Conservation (phyloP, 169 alveolate genomes). For the Plasmodium vivax region DNA sequence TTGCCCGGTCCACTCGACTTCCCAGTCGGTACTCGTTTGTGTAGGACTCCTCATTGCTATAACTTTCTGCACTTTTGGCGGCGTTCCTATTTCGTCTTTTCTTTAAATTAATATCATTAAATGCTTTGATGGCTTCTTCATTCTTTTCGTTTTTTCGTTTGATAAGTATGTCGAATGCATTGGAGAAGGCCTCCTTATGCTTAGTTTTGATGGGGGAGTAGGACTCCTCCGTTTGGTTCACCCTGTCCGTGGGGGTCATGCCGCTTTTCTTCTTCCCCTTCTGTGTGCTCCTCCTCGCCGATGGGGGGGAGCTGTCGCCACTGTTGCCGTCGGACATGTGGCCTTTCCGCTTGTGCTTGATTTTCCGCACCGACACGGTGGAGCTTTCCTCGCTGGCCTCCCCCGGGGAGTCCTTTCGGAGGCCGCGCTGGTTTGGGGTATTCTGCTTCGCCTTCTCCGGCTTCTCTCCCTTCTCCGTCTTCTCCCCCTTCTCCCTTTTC, state of each 20-base stretch:
- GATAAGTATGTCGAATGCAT: slow-evolving; percentile 37
- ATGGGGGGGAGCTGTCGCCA: background rate
- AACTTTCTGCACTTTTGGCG: background rate
- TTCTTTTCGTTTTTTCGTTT: slow-evolving; percentile 54
- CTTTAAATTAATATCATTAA: slow-evolving; percentile 32
- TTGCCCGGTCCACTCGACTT: background rate
- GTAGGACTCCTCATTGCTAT: background rate
- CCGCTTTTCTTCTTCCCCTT: background rate
- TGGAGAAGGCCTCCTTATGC: slow-evolving; percentile 28
- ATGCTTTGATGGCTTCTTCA: slow-evolving; percentile 65
- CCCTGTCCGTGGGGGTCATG: background rate
- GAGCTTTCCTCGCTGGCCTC: background rate
- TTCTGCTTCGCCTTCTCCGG: background rate
- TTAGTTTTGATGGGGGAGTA: background rate
- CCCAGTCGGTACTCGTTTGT: background rate
- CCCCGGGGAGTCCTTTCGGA: background rate
- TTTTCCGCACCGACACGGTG: background rate
- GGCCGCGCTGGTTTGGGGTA: background rate
- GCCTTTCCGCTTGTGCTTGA: background rate
- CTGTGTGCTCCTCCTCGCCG: background rate
- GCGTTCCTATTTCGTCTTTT: slow-evolving; percentile 16
- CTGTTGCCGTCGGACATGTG: background rate
- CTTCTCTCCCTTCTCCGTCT: background rate
- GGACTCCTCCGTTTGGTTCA: background rate
- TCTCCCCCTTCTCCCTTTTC: slow-evolving; percentile 12